Base-by-base conservation (phyloP, 2,329 filamentous ascomycete genomes). In the Stemphylium lycopersici region DNA sequence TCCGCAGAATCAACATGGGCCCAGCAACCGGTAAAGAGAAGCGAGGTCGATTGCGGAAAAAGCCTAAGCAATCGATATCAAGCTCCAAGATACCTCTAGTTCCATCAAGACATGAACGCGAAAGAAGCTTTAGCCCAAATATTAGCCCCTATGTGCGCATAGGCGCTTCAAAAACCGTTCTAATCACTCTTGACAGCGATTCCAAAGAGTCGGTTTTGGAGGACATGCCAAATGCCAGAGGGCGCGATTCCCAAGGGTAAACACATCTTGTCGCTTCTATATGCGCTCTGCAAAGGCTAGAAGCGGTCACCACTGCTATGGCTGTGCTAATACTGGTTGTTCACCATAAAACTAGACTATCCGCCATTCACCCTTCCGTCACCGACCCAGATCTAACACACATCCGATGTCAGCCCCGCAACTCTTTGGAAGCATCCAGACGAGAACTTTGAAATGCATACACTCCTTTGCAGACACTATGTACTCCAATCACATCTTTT, bases 111-210 rank as follows among this genome's bases (percentile, higher is more conserved):
- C 11, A 6, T 3, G 16, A 22, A 12, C 44, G 24, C 13, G 7
- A 41, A n/a, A 41, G 18, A 16, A 15, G 13, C 15, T 3, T 13
- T 24, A 12, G 7, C 38, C 6, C 26, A 3, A 13, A 13, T 2
- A 16, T 2, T 34, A 3, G 31, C 3, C 26, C 47, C 10, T 26
- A 42, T 0, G 49, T 34, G 8, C 47, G 32, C 3, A 22, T 52
- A 4, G 58, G 58, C 18, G 32, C 52, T n/a, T 50, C 43, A 1
- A 26, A 42, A 8, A 11, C 52, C 0, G 11, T 33, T 1, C 61
- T 61, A 10, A 65, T 65, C 18, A 51, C 38, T 2, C 56, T 65
- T 26, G 52, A 58, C n/a, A 58, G 58, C 38, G 52, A 61, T 2
- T 48, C 54, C 18, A 44, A 52, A 8, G 38, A 26, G 32, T 22